A percentile compares a stretch with the other conserved stretches of the same genome.
Conservation (phyloP, 2,329 filamentous ascomycete species). For the Ciborinia camelliae region DNA sequence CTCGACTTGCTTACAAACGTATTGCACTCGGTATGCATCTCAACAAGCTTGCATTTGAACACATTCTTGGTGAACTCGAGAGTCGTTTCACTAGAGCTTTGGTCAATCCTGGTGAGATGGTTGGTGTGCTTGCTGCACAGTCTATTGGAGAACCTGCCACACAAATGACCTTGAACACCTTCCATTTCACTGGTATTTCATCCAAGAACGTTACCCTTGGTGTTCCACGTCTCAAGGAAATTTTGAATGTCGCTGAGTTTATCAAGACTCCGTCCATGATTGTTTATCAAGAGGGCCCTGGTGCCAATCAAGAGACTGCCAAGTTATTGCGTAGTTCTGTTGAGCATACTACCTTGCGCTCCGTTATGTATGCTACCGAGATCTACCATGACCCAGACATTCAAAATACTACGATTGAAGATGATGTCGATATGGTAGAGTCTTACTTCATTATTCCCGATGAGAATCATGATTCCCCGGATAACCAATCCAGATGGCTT, state of each 20-base stretch:
- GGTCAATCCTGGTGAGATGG: constrained; percentile 96
- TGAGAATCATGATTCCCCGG: constrained; percentile 58
- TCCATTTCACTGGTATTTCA: constrained; percentile 99
- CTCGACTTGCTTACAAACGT: constrained; percentile 87
- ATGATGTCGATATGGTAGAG: constrained; percentile 90
- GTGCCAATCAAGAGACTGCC: constrained; percentile 71
- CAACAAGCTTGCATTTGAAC: constrained; percentile 88
- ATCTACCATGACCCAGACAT: constrained; percentile 97
- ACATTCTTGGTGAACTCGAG: constrained; percentile 87
- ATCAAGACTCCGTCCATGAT: constrained; percentile 99
- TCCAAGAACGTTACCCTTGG: constrained; percentile 99
- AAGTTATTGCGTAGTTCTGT: constrained; percentile 85
- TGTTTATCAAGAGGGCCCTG: constrained; percentile 69
- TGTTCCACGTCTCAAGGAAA: constrained; percentile 98
- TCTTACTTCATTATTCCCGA: constrained; percentile 95
- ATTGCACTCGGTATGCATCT: constrained; percentile 81
- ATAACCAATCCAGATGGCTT: constrained; percentile 89
- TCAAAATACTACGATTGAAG: constrained; percentile 76
- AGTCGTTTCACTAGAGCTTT: constrained; percentile 81
- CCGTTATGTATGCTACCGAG: constrained; percentile 86
- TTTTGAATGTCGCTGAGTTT: constrained; percentile 94
- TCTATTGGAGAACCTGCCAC: constrained; percentile 98
- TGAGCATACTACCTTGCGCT: constrained; percentile 90
- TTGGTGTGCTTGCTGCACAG: constrained; percentile 93
- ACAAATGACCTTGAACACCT: constrained; percentile 99